A percentile compares a stretch with the other conserved stretches of the same genome.
Evolutionary conservation across 2,329 filamentous ascomycete species (phyloP).

Genomic region (Boeremia exigua): DNA sequence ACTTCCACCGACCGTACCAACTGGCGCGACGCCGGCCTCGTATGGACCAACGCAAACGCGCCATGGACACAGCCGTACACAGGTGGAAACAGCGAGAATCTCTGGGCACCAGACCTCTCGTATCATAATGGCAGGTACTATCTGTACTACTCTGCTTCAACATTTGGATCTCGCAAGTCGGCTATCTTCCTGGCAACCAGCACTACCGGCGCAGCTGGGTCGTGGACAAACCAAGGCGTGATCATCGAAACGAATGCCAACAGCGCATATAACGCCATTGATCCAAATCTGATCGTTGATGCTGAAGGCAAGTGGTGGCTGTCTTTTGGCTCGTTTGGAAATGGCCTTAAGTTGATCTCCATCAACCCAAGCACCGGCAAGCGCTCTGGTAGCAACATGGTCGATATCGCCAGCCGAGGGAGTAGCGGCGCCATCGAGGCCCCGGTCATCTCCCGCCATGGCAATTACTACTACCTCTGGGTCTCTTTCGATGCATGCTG

Average conservation of each 20-base stretch:
- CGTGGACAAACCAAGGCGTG: slow-evolving; percentile 64
- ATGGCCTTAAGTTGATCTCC: slow-evolving; percentile 61
- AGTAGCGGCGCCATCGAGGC: slow-evolving; percentile 61
- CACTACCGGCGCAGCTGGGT: slow-evolving; percentile 51
- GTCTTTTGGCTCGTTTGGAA: slow-evolving; percentile 73
- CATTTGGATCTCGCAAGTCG: slow-evolving; percentile 64
- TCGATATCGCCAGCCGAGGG: slow-evolving; percentile 59
- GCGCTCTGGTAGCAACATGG: slow-evolving; percentile 18
- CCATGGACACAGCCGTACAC: slow-evolving; percentile 9
- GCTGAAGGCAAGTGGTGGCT: slow-evolving; percentile 53
- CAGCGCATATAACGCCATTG: slow-evolving; percentile 58
- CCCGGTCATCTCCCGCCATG: slow-evolving; percentile 59
- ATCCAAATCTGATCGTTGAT: slow-evolving; percentile 48
- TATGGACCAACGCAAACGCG: slow-evolving; percentile 11
- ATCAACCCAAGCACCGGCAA: slow-evolving; percentile 45
- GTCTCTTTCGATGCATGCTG: slow-evolving; percentile 67
- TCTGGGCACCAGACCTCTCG: slow-evolving; percentile 16
- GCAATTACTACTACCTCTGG: slow-evolving; percentile 67
- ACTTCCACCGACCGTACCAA: slow-evolving; percentile 18
- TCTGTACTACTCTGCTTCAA: slow-evolving; percentile 67
- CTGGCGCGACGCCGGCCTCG: slow-evolving; percentile 15
- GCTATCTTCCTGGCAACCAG: slow-evolving; percentile 64
- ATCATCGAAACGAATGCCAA: slow-evolving; percentile 48
- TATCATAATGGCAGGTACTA: slow-evolving; percentile 54
- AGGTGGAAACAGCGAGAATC: slow-evolving; percentile 2